A percentile compares a stretch with the other conserved stretches of the same genome.
phyloP scores from a whole-genome alignment of 2,329 filamentous ascomycete genomes.

The Zopfia rhizophila region DNA sequence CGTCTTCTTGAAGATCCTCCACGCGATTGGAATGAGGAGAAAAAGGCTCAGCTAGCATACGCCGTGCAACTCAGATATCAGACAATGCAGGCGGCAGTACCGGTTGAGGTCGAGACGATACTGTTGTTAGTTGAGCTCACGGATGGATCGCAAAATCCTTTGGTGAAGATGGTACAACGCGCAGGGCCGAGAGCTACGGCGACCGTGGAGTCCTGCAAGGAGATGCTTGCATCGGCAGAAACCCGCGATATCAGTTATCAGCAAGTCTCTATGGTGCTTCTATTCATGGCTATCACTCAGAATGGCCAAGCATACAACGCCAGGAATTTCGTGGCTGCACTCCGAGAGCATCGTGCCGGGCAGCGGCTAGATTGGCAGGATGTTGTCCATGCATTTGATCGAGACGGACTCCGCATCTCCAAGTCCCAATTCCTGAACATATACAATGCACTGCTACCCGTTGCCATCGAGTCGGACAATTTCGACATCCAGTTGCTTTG shows the following conservation, averaged over 20 bases:
- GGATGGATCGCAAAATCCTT: constrained; percentile 67
- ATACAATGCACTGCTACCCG: constrained; percentile 79
- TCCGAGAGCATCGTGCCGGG: constrained; percentile 65
- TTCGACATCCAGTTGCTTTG: constrained; percentile 91
- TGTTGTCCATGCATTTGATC: constrained; percentile 83
- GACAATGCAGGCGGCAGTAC: constrained; percentile 70
- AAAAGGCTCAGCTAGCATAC: constrained; percentile 73
- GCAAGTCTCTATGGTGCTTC: constrained; percentile 82
- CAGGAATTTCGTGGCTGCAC: constrained; percentile 72
- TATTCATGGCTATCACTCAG: constrained; percentile 73
- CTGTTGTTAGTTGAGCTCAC: constrained; percentile 75
- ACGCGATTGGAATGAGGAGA: constrained; percentile 82
- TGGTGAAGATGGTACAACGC: constrained; percentile 74
- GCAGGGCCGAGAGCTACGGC: constrained; percentile 79
- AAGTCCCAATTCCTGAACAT: constrained; percentile 82
- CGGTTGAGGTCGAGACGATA: constrained; percentile 75
- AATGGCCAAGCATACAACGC: constrained; percentile 72
- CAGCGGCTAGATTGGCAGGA: constrained; percentile 72
- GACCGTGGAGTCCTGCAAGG: constrained; percentile 75
- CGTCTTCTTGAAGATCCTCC: constrained; percentile 88
- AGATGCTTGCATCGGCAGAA: constrained; percentile 66
- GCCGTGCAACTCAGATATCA: constrained; percentile 72
- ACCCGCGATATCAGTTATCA: constrained; percentile 77
- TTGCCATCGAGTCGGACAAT: constrained; percentile 70
- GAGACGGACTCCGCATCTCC: constrained; percentile 78